A percentile compares a stretch with the other conserved stretches of the same genome.
phyloP scores from a whole-genome alignment of 2,329 filamentous ascomycete species.

The Arthrobotrys pseudoclavata region DNA sequence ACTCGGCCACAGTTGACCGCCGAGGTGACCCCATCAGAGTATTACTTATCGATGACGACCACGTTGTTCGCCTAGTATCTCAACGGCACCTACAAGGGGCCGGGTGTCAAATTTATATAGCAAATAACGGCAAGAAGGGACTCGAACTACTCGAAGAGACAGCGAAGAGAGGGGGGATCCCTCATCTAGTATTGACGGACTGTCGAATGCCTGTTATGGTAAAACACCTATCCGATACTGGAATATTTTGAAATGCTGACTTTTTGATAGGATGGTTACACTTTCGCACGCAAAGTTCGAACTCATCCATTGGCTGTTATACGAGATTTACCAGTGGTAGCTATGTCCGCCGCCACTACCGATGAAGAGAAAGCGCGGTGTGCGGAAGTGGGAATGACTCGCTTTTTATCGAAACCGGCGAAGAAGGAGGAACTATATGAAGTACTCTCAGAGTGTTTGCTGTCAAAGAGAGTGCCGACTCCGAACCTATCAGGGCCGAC shows the following conservation, averaged over 20 bases:
- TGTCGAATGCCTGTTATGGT: conserved; percentile 58
- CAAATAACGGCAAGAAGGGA: conserved; percentile 41
- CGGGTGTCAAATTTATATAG: conserved; percentile 33
- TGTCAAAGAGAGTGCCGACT: conserved; percentile 13
- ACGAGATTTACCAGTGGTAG: conserved; percentile 35
- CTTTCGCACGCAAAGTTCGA: conserved; percentile 41
- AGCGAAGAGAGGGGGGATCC: conserved; percentile 18
- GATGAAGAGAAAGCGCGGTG: conserved; percentile 49
- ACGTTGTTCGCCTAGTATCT: conserved; percentile 37
- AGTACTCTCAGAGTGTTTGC: conserved; percentile 32
- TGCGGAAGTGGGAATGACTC: conserved; percentile 39
- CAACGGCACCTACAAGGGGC: conserved; percentile 31
- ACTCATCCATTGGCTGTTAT: conserved; percentile 41
- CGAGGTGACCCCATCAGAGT: conserved; percentile 31
- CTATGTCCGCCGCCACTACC: conserved; percentile 55
- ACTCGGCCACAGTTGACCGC: conserved; percentile 20
- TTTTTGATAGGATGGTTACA: conserved; percentile 50
- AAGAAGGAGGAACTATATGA: conserved; percentile 57
- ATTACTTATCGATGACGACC: conserved; percentile 49
- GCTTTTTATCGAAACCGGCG: conserved; percentile 50
- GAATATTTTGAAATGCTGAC: neutral
- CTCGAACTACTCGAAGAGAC: conserved; percentile 40
- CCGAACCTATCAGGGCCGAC: conserved; percentile 18
- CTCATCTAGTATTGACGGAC: conserved; percentile 53
- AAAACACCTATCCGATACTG: neutral